These are phyloP conservation scores for Tylopilus vinaceipallidus DNA, from an alignment of 768 basidiomycete genomes.

Conservation along the genomic window DNA sequence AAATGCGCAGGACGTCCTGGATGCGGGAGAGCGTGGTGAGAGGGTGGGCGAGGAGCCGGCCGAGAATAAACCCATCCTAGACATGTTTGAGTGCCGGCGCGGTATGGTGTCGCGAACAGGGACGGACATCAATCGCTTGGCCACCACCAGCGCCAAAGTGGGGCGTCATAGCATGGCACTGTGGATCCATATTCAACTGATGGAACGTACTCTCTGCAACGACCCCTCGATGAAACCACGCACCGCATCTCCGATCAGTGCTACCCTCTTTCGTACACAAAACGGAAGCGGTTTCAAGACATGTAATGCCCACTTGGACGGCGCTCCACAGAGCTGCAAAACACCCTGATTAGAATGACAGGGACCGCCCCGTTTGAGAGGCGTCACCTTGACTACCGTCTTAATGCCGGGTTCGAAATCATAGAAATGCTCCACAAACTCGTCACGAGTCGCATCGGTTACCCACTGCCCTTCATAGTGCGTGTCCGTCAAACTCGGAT, in stretches of 20 bases:
- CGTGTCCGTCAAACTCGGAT: conserved; percentile 30
- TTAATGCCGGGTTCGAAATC: conserved; percentile 39
- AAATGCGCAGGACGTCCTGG: conserved; percentile 3
- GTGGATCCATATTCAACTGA: not conserved
- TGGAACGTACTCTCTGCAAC: no score
- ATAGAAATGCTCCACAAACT: conserved; percentile 31
- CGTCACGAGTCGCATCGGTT: conserved; percentile 30
- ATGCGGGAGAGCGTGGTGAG: conserved; percentile 6
- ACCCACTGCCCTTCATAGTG: conserved; percentile 33
- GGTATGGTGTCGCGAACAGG: not conserved
- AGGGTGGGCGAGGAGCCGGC: conserved; percentile 19
- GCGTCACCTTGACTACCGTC: conserved; percentile 29
- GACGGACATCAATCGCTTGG: conserved; percentile 26
- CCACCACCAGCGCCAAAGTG: conserved; percentile 24
- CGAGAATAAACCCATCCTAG: conserved; percentile 21
- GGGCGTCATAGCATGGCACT: conserved; percentile 29
- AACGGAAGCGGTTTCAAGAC: conserved; percentile 40
- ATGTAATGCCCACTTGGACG: conserved; percentile 46
- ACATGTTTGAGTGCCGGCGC: not conserved
- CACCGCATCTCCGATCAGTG: conserved; percentile 52
- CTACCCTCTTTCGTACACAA: conserved; percentile 39
- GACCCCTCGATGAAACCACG: not conserved
- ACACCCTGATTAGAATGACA: not conserved
- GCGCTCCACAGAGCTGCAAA: conserved; percentile 34
- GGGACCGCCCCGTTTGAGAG: not conserved